Conservation (phyloP, 306 rosid species). For the Boehmeria nivea region DNA sequence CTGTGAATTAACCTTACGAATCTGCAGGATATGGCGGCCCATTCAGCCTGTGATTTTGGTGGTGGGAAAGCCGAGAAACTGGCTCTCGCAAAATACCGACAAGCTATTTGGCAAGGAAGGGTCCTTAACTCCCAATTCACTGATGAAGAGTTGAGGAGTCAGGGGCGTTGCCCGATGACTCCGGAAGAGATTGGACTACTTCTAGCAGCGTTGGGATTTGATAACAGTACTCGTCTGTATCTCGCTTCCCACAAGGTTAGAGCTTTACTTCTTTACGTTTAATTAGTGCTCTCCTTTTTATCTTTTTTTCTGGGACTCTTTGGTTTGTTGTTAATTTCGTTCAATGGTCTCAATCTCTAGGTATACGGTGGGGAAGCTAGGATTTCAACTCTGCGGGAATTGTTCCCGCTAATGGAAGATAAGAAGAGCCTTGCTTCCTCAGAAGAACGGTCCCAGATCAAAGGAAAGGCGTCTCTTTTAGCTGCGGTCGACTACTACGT, state of each 20-base stretch:
- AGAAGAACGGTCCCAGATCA: constrained; percentile 59
- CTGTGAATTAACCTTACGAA: not conserved
- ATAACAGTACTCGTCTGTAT: constrained; percentile 82
- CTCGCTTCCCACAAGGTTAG: constrained; percentile 98
- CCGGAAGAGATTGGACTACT: constrained; percentile 95
- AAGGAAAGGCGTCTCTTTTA: constrained; percentile 90
- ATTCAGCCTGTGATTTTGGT: constrained; percentile 98
- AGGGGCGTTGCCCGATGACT: constrained; percentile 97
- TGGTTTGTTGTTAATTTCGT: too few relatives aligned
- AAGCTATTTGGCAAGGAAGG: constrained; percentile 94
- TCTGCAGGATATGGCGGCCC: constrained; percentile 97
- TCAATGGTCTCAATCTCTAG: constrained; percentile 30
- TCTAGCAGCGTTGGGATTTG: constrained; percentile 88
- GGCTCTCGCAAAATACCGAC: constrained; percentile 92
- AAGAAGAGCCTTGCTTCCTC: constrained; percentile 85
- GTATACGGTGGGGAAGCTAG: constrained; percentile 95
- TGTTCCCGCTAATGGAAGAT: constrained; percentile 88
- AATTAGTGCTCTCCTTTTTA: constrained; percentile 3
- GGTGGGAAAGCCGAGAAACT: constrained; percentile 90
- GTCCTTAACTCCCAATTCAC: constrained; percentile 97
- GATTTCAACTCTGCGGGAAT: constrained; percentile 58
- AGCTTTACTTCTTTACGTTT: constrained; percentile 17
- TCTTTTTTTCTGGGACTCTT: constrained; percentile 6
- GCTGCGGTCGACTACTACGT: constrained; percentile 95
- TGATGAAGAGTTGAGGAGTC: constrained; percentile 83